Evolutionary conservation across 495 filamentous ascomycete species (phyloP).

Genomic region (Trichoderma parareesei): DNA sequence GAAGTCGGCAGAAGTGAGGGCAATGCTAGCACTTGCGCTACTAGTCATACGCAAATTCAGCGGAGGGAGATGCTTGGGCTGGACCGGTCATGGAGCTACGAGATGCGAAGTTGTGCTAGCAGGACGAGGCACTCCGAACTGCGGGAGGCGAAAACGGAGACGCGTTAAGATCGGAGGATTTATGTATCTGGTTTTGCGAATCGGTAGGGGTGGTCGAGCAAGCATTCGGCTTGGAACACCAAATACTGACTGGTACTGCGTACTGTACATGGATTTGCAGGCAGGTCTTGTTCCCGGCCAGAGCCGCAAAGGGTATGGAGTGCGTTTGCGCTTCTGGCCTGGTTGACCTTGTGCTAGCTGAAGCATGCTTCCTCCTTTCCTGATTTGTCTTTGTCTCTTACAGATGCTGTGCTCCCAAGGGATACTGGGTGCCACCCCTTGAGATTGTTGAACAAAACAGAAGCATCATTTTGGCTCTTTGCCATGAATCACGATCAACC

Average conservation of each 20-base stretch:
- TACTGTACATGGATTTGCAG: background rate
- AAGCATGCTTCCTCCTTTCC: background rate
- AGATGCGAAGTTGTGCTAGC: too few relatives aligned
- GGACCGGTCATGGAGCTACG: background rate
- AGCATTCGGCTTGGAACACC: background rate
- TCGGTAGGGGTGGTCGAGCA: background rate
- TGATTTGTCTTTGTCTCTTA: background rate
- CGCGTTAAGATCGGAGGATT: background rate
- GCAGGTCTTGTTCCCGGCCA: background rate
- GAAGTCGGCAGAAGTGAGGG: background rate
- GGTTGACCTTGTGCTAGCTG: background rate
- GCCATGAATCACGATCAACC: slow-evolving; percentile 1
- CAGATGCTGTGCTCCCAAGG: background rate
- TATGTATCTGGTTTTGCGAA: background rate
- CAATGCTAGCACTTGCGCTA: background rate
- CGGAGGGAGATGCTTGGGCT: background rate
- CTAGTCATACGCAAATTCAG: too few relatives aligned
- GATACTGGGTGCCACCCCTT: background rate
- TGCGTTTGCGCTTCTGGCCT: background rate
- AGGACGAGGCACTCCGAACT: background rate
- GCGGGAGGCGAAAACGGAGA: background rate
- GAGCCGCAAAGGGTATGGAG: background rate
- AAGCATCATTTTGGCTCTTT: background rate
- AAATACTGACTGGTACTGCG: background rate
- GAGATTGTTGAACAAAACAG: background rate